Conservation (phyloP, 257 asterid genomes). For the Oldenlandia corymbosa region DNA sequence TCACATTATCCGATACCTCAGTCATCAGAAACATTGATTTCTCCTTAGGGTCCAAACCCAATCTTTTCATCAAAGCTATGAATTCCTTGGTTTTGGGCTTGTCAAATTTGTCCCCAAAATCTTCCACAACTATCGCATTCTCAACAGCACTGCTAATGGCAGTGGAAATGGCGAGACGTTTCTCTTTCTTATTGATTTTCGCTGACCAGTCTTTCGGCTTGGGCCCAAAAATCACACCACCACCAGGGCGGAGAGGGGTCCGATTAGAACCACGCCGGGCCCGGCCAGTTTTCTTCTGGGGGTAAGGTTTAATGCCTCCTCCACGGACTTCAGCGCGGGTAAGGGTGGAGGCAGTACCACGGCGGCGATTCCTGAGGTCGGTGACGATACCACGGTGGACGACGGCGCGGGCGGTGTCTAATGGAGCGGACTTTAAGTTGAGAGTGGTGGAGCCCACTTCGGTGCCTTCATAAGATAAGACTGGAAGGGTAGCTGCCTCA, state of each 20-base stretch:
- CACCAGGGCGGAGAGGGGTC: constrained; percentile 95
- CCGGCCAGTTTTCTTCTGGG: constrained; percentile 81
- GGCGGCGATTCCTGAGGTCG: constrained; percentile 87
- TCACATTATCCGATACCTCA: constrained; percentile 68
- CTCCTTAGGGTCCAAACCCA: constrained; percentile 89
- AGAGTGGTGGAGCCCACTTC: constrained; percentile 73
- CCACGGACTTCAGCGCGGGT: constrained; percentile 94
- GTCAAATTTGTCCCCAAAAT: constrained; percentile 67
- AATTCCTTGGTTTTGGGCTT: constrained; percentile 86
- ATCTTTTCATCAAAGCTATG: constrained; percentile 61
- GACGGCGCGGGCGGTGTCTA: constrained; percentile 90
- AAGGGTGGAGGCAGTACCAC: constrained; percentile 95
- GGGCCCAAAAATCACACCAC: constrained; percentile 91
- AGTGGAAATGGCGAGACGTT: constrained; percentile 75
- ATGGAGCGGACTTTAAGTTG: constrained; percentile 66
- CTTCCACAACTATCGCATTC: constrained; percentile 78
- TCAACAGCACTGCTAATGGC: constrained; percentile 72
- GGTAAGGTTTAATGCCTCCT: constrained; percentile 82
- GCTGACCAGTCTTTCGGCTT: constrained; percentile 92
- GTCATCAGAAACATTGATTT: constrained; percentile 71
- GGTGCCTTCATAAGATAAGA: constrained; percentile 76
- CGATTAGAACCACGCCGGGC: constrained; percentile 90
- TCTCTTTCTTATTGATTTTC: constrained; percentile 83
- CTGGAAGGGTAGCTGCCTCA: constrained; percentile 62
- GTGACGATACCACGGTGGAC: constrained; percentile 91